phyloP scores from a whole-genome alignment of 2,329 filamentous ascomycete genomes.

The Xylaria sp. region DNA sequence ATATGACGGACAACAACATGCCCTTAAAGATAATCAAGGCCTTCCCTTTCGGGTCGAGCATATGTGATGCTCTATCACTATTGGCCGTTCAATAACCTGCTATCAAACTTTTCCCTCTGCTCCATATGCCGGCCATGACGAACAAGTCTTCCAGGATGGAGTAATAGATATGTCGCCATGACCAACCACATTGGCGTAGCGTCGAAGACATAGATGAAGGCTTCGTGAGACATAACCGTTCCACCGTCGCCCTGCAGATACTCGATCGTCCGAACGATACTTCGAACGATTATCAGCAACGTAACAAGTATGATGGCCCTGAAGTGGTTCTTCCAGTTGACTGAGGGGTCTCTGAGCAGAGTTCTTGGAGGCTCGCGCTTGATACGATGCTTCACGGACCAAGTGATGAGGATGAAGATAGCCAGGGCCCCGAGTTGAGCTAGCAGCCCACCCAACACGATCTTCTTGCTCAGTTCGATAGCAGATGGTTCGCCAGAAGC shows the following conservation, averaged over 20 bases:
- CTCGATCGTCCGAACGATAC: conserved; percentile 60
- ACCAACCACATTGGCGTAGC: conserved; percentile 55
- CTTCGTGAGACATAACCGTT: conserved; percentile 55
- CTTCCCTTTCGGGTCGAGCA: too few relatives aligned
- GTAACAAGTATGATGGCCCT: conserved; percentile 50
- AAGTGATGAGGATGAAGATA: conserved; percentile 58
- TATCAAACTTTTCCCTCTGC: not conserved
- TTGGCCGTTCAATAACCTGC: not conserved
- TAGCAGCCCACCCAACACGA: conserved; percentile 62
- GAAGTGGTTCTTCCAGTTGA: conserved; percentile 42
- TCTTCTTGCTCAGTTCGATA: conserved; percentile 44
- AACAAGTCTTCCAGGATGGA: conserved; percentile 20
- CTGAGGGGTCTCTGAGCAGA: conserved; percentile 2
- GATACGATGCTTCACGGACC: conserved; percentile 54
- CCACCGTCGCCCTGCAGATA: conserved; percentile 58
- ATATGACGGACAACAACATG: too few relatives aligned
- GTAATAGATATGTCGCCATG: conserved; percentile 51
- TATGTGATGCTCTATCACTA: not conserved
- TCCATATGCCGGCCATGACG: conserved; percentile 1
- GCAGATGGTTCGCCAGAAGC: conserved; percentile 46
- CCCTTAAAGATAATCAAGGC: not conserved
- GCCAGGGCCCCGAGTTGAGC: conserved; percentile 63
- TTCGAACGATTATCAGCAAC: conserved; percentile 57
- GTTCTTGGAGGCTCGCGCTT: conserved; percentile 28
- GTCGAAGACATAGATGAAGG: conserved; percentile 59